These are phyloP conservation scores for Diaporthe batatas DNA, from an alignment of 2,329 filamentous ascomycete genomes.

Conservation along the genomic window DNA sequence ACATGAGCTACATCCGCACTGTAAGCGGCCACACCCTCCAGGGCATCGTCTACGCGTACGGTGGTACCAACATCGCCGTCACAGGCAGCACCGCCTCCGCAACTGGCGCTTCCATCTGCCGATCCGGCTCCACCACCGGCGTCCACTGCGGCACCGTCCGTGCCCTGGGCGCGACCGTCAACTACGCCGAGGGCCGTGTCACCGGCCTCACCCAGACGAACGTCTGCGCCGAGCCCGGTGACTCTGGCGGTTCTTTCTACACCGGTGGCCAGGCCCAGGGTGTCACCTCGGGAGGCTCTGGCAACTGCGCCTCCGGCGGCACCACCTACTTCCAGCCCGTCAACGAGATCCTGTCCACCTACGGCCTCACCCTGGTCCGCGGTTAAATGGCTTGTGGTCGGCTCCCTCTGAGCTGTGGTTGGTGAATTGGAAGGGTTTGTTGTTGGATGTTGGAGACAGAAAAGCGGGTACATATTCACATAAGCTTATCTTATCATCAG, in stretches of 20 bases:
- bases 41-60: background rate
- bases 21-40: constrained; percentile 7
- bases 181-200: constrained; percentile 21
- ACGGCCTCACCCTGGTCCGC: constrained; percentile 17
- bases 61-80: background rate
- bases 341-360: constrained; percentile 26
- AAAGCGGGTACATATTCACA: no score
- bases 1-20: constrained; percentile 21
- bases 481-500: no score
- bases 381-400: background rate
- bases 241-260: constrained; percentile 28
- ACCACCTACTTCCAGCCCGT: constrained; percentile 34
- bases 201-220: constrained; percentile 30
- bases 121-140: constrained; percentile 25
- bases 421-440: background rate
- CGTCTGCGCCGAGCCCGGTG: constrained; percentile 26
- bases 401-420: background rate
- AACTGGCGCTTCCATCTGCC: constrained; percentile 7
- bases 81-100: constrained; percentile 10
- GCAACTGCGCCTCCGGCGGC: constrained; percentile 9
- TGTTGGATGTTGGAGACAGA: no score
- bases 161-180: constrained; percentile 13
- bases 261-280: constrained; percentile 24
- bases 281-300: constrained; percentile 27
- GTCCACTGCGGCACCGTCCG: constrained; percentile 29